Evolutionary conservation across 2,329 filamentous ascomycete species (phyloP).

Genomic region (Botrytis cinerea): DNA sequence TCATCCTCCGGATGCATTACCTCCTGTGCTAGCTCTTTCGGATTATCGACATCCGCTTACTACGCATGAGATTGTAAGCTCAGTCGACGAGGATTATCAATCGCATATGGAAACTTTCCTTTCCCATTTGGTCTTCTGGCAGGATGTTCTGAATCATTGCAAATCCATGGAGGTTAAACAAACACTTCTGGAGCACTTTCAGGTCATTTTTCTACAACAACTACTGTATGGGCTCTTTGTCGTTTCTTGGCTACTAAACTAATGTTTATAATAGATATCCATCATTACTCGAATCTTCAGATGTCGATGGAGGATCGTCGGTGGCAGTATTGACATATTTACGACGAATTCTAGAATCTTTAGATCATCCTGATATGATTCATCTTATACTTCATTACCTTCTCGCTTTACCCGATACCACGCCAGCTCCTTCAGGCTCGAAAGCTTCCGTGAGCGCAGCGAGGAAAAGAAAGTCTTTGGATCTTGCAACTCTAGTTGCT

Average conservation of each 20-base stretch:
- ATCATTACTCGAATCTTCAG: conserved; percentile 92
- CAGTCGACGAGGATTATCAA: conserved; percentile 74
- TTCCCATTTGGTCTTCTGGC: conserved; percentile 95
- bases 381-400: conserved; percentile 93
- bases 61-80: conserved; percentile 70
- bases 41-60: conserved; percentile 78
- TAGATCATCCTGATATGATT: conserved; percentile 92
- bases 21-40: conserved; percentile 82
- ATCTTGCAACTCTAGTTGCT: conserved; percentile 78
- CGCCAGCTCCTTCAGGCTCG: conserved; percentile 37
- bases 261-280: conserved; percentile 70
- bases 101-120: conserved; percentile 91
- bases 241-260: conserved; percentile 22
- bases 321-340: conserved; percentile 95
- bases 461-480: conserved; percentile 84
- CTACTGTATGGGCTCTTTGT: conserved; percentile 63
- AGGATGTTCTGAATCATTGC: conserved; percentile 96
- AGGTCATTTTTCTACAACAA: conserved; percentile 93
- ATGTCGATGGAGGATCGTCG: conserved; percentile 94
- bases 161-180: conserved; percentile 88
- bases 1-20: conserved; percentile 71
- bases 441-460: conserved; percentile 64
- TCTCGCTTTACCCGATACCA: conserved; percentile 71
- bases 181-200: conserved; percentile 93
- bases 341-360: conserved; percentile 81